Conservation (phyloP, 805 yeast species). For the Hanseniaspora pseudoguilliermondii region DNA sequence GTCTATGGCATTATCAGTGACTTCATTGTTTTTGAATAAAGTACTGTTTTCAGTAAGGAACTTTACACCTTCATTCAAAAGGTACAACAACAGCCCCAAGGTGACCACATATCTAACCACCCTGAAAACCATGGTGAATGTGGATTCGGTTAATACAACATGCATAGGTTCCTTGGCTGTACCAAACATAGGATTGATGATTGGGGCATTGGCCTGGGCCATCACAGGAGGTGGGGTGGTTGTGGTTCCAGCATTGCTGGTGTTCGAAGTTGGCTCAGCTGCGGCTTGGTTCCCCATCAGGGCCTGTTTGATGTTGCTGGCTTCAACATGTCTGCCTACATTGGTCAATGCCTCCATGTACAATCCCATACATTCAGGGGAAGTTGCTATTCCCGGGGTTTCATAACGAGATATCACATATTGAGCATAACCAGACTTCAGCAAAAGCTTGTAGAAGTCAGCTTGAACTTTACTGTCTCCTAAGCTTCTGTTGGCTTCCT, state of each 20-base stretch:
- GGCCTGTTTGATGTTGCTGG: conserved; percentile 48
- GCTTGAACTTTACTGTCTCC: conserved; percentile 65
- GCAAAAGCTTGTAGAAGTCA: conserved; percentile 60
- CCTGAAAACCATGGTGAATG: conserved; percentile 61
- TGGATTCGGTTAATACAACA: conserved; percentile 82
- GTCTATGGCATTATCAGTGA: conserved; percentile 67
- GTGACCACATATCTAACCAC: conserved; percentile 86
- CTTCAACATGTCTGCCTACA: conserved; percentile 66
- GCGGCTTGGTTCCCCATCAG: conserved; percentile 20
- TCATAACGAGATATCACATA: conserved; percentile 90
- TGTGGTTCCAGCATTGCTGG: conserved; percentile 10
- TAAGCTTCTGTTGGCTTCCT: conserved; percentile 68
- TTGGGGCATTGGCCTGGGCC: conserved; percentile 17
- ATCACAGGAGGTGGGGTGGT: conserved; percentile 13
- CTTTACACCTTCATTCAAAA: conserved; percentile 64
- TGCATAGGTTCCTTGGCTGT: conserved; percentile 74
- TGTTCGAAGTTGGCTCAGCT: conserved; percentile 25
- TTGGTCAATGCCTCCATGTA: conserved; percentile 72
- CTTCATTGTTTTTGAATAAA: conserved; percentile 52
- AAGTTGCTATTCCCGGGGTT: conserved; percentile 80
- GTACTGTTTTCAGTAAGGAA: conserved; percentile 68
- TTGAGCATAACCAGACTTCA: conserved; percentile 83
- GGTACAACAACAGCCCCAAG: conserved; percentile 65
- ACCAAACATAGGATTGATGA: conserved; percentile 36
- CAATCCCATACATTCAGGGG: conserved; percentile 62